These are phyloP conservation scores for Casuarina glauca DNA, from an alignment of 306 rosid species.

Conservation along the genomic window DNA sequence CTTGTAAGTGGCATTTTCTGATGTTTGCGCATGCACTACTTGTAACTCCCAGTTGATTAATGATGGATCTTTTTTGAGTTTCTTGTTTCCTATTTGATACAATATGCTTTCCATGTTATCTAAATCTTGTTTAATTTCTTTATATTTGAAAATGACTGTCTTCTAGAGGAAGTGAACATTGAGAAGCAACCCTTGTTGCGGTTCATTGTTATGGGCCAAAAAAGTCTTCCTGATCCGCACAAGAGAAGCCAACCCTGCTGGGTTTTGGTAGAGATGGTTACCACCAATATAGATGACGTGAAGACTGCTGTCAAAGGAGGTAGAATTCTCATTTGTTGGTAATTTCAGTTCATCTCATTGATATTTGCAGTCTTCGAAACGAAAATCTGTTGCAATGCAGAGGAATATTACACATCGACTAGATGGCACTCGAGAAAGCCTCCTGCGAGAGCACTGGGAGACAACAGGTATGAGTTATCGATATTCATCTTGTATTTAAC, in stretches of 20 bases:
- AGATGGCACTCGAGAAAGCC: conserved; percentile 40
- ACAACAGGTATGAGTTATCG: conserved; percentile 51
- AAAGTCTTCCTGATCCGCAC: conserved; percentile 53
- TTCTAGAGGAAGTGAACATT: conserved; percentile 41
- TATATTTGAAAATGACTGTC: background rate
- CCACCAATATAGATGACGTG: conserved; percentile 39
- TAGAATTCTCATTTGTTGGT: background rate
- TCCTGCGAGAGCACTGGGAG: conserved; percentile 51
- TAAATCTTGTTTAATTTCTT: background rate
- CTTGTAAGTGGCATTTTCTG: background rate
- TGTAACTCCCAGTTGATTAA: too few relatives aligned
- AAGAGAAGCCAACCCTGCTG: conserved; percentile 45
- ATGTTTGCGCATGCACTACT: too few relatives aligned
- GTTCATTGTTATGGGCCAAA: conserved; percentile 56
- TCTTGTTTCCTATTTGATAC: too few relatives aligned
- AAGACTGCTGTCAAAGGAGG: conserved; percentile 55
- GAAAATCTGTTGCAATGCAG: conserved; percentile 22
- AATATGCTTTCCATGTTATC: too few relatives aligned
- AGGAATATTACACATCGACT: conserved; percentile 48
- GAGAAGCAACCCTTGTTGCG: conserved; percentile 54
- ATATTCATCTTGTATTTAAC: conserved; percentile 27
- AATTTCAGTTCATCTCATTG: background rate
- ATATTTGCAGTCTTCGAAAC: background rate
- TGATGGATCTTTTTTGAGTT: too few relatives aligned
- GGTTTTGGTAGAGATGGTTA: conserved; percentile 62